Evolutionary conservation across 768 basidiomycete species (phyloP).

Genomic region (Sporobolomyces phaffii): DNA sequence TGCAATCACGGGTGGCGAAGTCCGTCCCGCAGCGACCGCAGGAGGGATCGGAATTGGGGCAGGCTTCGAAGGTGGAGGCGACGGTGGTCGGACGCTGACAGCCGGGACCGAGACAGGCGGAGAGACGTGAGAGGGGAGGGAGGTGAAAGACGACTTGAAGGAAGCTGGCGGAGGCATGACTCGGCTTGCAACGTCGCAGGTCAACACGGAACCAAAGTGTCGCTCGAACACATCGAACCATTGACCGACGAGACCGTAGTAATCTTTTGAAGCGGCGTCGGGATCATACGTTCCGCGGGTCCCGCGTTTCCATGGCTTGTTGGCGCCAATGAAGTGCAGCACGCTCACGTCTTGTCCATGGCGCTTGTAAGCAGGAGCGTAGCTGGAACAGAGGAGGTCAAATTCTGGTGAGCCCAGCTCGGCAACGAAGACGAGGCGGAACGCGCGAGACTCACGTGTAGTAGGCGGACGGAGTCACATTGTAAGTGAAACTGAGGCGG

Average conservation of each 20-base stretch:
- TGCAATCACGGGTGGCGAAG: conserved; percentile 30
- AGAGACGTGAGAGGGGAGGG: conserved; percentile 51
- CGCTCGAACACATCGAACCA: conserved; percentile 89
- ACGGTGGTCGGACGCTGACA: background rate
- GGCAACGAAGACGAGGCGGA: background rate
- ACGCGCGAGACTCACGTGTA: conserved; percentile 66
- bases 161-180: conserved; percentile 44
- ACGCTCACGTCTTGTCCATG: conserved; percentile 79
- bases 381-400: conserved; percentile 54
- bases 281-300: conserved; percentile 29
- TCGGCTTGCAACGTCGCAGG: conserved; percentile 39
- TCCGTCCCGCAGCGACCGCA: conserved; percentile 8
- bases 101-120: background rate
- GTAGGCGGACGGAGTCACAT: conserved; percentile 92
- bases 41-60: conserved; percentile 14
- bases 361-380: conserved; percentile 92
- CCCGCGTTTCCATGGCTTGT: conserved; percentile 77
- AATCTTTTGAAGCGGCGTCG: conserved; percentile 55
- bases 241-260: conserved; percentile 71
- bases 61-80: conserved; percentile 10
- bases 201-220: conserved; percentile 64
- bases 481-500: conserved; percentile 92
- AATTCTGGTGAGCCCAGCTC: background rate
- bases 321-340: conserved; percentile 89
- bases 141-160: conserved; percentile 44